Percentiles rank a stretch among this genome's conserved stretches.
These are phyloP conservation scores for Sclerotiophoma versabilis DNA, from an alignment of 2,329 filamentous ascomycete species.

Conservation along the genomic window DNA sequence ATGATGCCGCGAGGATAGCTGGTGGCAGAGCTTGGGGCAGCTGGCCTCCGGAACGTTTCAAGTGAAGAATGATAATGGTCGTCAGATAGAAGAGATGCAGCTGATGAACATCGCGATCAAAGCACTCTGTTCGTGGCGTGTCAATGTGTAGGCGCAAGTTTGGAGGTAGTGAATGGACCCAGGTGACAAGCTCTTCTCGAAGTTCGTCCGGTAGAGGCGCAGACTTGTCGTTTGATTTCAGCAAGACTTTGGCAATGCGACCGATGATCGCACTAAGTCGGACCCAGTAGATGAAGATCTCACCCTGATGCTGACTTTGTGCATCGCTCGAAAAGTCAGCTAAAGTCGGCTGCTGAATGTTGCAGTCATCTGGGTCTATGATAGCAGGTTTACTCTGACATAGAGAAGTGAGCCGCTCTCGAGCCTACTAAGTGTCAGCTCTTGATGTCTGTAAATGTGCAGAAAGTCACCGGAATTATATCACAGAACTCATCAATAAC, in stretches of 20 bases:
- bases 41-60: constrained; percentile 31
- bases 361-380: constrained; percentile 33
- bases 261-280: constrained; percentile 33
- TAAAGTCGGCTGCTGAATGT: constrained; percentile 26
- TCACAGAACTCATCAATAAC: no score
- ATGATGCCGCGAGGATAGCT: constrained; percentile 31
- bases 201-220: constrained; percentile 19
- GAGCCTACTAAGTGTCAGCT: constrained; percentile 20
- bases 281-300: constrained; percentile 34
- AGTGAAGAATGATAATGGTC: constrained; percentile 30
- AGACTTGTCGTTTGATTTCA: constrained; percentile 20
- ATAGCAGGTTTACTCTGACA: constrained; percentile 34
- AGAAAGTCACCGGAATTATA: background rate
- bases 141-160: constrained; percentile 23
- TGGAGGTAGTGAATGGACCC: constrained; percentile 28
- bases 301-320: constrained; percentile 30
- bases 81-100: constrained; percentile 33
- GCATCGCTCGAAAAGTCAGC: constrained; percentile 28
- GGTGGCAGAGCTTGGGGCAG: constrained; percentile 32
- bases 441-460: background rate
- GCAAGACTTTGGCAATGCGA: constrained; percentile 28
- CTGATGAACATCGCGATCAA: constrained; percentile 33
- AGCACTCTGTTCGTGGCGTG: constrained; percentile 21
- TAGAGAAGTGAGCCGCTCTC: constrained; percentile 29
- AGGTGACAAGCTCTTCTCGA: constrained; percentile 27